Evolutionary conservation across 306 rosid species (phyloP).

Genomic region (Begonia loranthoides): DNA sequence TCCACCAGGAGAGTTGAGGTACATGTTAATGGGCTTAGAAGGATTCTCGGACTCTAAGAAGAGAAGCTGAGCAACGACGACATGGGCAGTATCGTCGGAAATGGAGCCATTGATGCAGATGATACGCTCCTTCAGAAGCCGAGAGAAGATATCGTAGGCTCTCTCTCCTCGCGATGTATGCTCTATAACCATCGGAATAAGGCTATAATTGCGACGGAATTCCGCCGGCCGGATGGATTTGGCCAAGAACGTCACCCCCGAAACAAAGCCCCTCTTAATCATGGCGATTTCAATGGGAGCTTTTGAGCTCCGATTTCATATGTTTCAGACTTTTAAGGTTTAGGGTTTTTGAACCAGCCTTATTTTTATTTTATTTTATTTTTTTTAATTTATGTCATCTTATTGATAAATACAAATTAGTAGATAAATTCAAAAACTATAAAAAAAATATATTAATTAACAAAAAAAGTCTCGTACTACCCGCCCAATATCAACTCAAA

Average conservation of each 20-base stretch:
- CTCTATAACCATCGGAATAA: conserved; percentile 91
- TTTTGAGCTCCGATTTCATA: too few relatives aligned
- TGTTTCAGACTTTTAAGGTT: too few relatives aligned
- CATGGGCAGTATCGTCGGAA: conserved; percentile 89
- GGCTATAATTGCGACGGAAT: conserved; percentile 31
- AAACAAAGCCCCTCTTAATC: conserved; percentile 31
- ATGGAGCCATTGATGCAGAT: conserved; percentile 90
- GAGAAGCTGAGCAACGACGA: conserved; percentile 94
- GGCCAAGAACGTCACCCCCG: conserved; percentile 14
- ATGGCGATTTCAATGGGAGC: neutral
- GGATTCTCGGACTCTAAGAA: conserved; percentile 96
- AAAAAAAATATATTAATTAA: too few relatives aligned
- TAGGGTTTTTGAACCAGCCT: too few relatives aligned
- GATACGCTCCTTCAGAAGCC: conserved; percentile 93
- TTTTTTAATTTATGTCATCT: too few relatives aligned
- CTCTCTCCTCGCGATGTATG: conserved; percentile 94
- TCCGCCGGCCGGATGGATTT: conserved; percentile 10
- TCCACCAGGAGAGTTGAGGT: conserved; percentile 96
- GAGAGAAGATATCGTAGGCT: conserved; percentile 94
- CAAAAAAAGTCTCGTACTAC: too few relatives aligned
- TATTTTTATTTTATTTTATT: too few relatives aligned
- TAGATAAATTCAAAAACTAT: too few relatives aligned
- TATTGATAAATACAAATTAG: too few relatives aligned
- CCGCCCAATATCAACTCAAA: too few relatives aligned
- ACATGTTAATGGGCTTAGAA: conserved; percentile 78